Conservation (phyloP, 331 rosid species). For the Saraca asoca region DNA sequence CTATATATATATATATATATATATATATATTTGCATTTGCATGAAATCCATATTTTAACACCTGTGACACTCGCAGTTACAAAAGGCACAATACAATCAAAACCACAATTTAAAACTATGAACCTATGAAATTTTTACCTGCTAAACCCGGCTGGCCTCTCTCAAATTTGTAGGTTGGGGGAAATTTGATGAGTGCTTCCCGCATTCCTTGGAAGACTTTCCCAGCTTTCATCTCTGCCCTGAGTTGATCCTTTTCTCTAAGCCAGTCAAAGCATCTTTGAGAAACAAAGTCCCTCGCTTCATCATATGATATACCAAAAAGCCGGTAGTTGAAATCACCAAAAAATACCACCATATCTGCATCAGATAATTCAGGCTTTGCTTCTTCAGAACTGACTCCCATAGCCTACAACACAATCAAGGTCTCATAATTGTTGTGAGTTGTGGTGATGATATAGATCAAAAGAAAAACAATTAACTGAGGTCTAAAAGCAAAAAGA, state of each 20-base stretch:
- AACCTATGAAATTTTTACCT: constrained; percentile 50
- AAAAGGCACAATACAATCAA: no score
- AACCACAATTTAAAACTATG: no score
- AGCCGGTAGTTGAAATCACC: constrained; percentile 98
- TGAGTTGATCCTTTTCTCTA: constrained; percentile 97
- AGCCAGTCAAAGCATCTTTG: constrained; percentile 99
- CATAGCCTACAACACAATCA: constrained; percentile 55
- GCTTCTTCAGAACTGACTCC: constrained; percentile 71
- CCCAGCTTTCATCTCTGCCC: constrained; percentile 94
- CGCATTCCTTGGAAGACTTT: constrained; percentile 99
- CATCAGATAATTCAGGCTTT: constrained; percentile 86
- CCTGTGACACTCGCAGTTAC: no score
- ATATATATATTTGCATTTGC: no score
- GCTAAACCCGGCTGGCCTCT: constrained; percentile 87
- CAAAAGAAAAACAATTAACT: constrained; percentile 17
- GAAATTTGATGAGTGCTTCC: constrained; percentile 88
- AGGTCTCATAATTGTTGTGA: constrained; percentile 29
- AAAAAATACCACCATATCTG: constrained; percentile 91
- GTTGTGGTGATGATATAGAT: constrained; percentile 35
- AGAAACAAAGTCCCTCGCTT: constrained; percentile 98
- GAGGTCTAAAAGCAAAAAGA: constrained; percentile 23
- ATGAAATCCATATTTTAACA: no score
- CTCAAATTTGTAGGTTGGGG: constrained; percentile 97
- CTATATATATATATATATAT: no score
- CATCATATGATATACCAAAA: constrained; percentile 97